Evolutionary conservation across 768 basidiomycete species (phyloP), one percentile per base, ranked within the genome.

Genomic region (Lactarius sp.): DNA sequence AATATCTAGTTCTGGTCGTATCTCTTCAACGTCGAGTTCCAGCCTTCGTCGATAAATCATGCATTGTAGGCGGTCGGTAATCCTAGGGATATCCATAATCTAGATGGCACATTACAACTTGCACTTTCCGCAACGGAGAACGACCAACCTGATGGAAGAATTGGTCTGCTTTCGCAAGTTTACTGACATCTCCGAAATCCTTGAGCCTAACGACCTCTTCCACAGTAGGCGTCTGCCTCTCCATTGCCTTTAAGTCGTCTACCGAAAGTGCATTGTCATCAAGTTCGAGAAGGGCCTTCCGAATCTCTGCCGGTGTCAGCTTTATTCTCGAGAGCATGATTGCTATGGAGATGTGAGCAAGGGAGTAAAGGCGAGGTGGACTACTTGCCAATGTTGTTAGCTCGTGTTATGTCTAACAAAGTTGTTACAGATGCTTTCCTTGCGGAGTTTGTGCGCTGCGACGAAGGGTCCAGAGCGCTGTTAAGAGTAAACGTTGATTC

Each of bases 281-380:
- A 6, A 95, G 66, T 46, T 84, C 81, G 20, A 95, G 72, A 4
- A 96, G 72, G 0, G 92, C 88, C 50, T 76, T 79, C n/a, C 85
- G 79, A 67, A 97, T 90, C 13, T 83, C 82, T 2, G 81, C 71
- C 44, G 85, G 80, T 4, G 79, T 76, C 56, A 88, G 72, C 73
- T 88, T 88, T 62, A 95, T 85, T 13, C 85, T 79, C 2, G 86
- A 84, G 1, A 98, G 77, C 88, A 96, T 91, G 67, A 96, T 94
- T 1, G 85, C 92, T 92, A 61, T 33, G 50, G 60, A 51, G 33
- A 52, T 42, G 54, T 6, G n/a, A 55, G 49, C 22, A 46, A 49
- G 20, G 41, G 7, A 44, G 31, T 49, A 37, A 55, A 6, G 22
- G 27, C 6, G 4, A 1, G 20, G 4, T 14, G 7, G 52, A 52